A percentile compares a stretch with the other conserved stretches of the same genome.
phyloP scores from a whole-genome alignment of 1,284 basidiomycete species.

The Lentinula novae-zelandiae region DNA sequence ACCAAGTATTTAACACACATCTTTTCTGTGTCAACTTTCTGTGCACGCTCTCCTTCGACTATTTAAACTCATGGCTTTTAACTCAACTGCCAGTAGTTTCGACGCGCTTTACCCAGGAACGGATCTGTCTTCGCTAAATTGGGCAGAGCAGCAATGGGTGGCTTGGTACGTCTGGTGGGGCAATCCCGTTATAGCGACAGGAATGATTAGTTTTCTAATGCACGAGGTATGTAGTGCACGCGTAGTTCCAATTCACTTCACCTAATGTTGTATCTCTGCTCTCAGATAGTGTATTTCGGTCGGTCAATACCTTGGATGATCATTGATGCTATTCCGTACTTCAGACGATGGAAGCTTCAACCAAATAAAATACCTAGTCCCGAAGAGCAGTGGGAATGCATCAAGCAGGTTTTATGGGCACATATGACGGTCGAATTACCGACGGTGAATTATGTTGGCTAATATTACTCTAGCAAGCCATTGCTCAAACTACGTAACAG shows the following conservation, averaged over 20 bases:
- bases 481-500: constrained; percentile 36
- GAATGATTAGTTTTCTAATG: constrained; percentile 88
- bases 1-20: not conserved
- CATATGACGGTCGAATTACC: constrained; percentile 97
- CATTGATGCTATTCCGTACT: constrained; percentile 92
- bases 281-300: constrained; percentile 93
- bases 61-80: constrained; percentile 20
- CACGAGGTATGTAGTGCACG: constrained; percentile 67
- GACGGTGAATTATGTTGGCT: constrained; percentile 44
- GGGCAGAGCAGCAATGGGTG: constrained; percentile 79
- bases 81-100: constrained; percentile 29
- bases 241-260: not conserved
- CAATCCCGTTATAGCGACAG: constrained; percentile 93
- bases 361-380: constrained; percentile 78
- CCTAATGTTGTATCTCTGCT: not conserved
- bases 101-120: constrained; percentile 52
- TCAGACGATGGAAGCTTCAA: constrained; percentile 94
- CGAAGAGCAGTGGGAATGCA: constrained; percentile 93
- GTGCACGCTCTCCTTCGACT: not conserved
- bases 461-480: constrained; percentile 12
- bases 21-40: too few species aligned
- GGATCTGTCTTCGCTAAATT: constrained; percentile 67
- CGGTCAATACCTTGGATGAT: constrained; percentile 95
- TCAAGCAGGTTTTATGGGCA: constrained; percentile 90
- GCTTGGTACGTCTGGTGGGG: constrained; percentile 84